Base-by-base conservation (phyloP, 768 basidiomycete genomes). In the Nevesoporus exiguus region DNA sequence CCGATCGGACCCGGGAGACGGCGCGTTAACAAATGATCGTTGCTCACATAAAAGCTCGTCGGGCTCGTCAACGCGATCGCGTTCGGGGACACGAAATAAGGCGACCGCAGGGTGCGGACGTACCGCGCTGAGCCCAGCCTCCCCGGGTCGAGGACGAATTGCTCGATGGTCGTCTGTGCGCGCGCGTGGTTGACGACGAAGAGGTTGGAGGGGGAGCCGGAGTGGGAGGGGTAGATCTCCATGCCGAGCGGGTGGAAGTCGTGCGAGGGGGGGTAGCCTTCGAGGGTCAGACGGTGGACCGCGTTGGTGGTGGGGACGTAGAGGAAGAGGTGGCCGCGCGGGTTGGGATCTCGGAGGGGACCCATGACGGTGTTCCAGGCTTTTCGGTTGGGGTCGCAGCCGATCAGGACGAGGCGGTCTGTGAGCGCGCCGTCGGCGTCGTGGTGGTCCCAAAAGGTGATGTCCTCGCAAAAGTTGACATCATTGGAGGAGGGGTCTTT, bases 281-380 rank as follows among this genome's bases (percentile, higher is more conserved):
- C 63, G 31, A 89, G 62, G 1, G 70, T 57, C 33, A 86, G 59
- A 13, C 73, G 77, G 22, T 72, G 71, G 1, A 78, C 69, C 40
- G 65, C 58, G 10, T 59, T 34, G 9, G 58, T 61, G 7, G 25
- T 27, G 7, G 64, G 59, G 53, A 67, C 65, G 60, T 84, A 79
- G 5, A 87, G 44, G 80, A 87, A 90, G 22, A 90, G 71, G 3
- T 76, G 72, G 0, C 85, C 88, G n/a, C 67, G 77, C 5, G 82
- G 80, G 5, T 70, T 61, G 2, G 88, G 85, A 60, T 88, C 70
- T 0, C 57, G 66, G 46, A 90, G 64, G 7, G 88, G 88, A 0
- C 88, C 88, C 82, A 86, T 83, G 43, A 77, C 88, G 7, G 87
- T 88, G 64, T 90, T 90, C 88, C 88, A 90, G 25, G 74, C 66